Base-by-base conservation (phyloP, 2,329 filamentous ascomycete species). In the Beauveria medogensis region DNA sequence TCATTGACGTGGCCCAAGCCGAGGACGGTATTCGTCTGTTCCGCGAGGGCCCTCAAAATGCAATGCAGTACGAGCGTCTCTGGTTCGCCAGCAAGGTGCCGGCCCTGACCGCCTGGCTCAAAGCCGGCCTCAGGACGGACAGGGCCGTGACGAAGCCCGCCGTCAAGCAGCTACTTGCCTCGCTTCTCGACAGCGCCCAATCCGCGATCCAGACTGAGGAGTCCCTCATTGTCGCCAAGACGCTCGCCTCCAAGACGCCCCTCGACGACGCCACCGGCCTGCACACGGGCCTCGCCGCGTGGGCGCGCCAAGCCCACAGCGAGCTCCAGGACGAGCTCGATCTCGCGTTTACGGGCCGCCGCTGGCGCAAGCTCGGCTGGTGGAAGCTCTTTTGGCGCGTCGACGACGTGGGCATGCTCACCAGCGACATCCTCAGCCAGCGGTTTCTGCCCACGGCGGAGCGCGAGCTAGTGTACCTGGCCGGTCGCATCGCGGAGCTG, bases 351-450 rank as follows among this genome's bases (percentile, higher is more conserved):
- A 78, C 82, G 0, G 86, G 89, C n/a, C 80, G 77, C 20, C 80
- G 86, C 44, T 97, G 93, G 93, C 83, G 85, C 28, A 88, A 89
- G 64, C 78, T 96, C 4, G 82, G 86, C 18, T 97, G 93, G 92
- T 97, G 91, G 89, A 96, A 96, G 72, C 81, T 97, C 0, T 92
- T 96, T 70, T 96, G 92, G 92, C 86, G 91, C 22, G 92, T 94
- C 26, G 93, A 97, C 70, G 93, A 97, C 68, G 91, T 97, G 12
- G 85, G 86, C 3, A 89, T 93, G 81, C 86, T 96, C 59, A 87
- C 89, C 3, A 84, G 86, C 1, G 89, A 94, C 66, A 88, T 97
- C 63, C 78, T 97, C 3, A 82, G 84, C 63, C 86, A 87, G 64
- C 81, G 83, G 7, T 97, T 95, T 77, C 81, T 99, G 3, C 83